Conservation (phyloP, 352 stramenopile genomes). For the Globisporangium nunn region DNA sequence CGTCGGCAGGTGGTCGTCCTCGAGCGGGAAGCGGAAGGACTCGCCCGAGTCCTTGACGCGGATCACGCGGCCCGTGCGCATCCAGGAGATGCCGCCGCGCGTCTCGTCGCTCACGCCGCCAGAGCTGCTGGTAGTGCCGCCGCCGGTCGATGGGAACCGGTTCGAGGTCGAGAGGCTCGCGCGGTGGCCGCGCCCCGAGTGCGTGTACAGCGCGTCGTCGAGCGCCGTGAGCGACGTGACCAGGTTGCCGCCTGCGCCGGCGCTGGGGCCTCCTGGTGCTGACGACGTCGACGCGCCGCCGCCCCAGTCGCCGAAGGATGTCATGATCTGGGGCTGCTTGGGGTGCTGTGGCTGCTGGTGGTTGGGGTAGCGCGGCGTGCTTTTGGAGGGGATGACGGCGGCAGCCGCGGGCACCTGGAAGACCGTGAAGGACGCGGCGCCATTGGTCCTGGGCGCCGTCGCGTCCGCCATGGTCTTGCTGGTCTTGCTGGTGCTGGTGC, state of each 20-base stretch:
- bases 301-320: too few relatives aligned
- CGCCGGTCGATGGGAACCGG: constrained; percentile 1
- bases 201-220: constrained; percentile 10
- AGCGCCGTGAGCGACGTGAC: not conserved
- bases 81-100: constrained; percentile 46
- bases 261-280: not conserved
- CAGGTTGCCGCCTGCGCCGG: not conserved
- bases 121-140: not conserved
- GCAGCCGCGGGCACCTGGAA: constrained; percentile 50
- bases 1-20: constrained; percentile 46
- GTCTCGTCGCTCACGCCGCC: constrained; percentile 18
- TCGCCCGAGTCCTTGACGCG: constrained; percentile 67
- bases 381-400: constrained; percentile 4
- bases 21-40: constrained; percentile 64
- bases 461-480: not conserved
- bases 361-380: too few relatives aligned
- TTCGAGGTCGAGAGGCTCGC: constrained; percentile 16
- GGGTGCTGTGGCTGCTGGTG: not conserved
- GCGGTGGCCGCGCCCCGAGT: constrained; percentile 20
- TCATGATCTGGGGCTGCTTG: not conserved
- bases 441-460: not conserved
- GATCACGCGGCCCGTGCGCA: constrained; percentile 62
- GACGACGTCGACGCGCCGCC: not conserved
- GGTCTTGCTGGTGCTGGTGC: not conserved
- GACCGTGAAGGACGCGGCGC: constrained; percentile 41